Conservation (phyloP, 495 filamentous ascomycete species). For the Rusavskia elegans region DNA sequence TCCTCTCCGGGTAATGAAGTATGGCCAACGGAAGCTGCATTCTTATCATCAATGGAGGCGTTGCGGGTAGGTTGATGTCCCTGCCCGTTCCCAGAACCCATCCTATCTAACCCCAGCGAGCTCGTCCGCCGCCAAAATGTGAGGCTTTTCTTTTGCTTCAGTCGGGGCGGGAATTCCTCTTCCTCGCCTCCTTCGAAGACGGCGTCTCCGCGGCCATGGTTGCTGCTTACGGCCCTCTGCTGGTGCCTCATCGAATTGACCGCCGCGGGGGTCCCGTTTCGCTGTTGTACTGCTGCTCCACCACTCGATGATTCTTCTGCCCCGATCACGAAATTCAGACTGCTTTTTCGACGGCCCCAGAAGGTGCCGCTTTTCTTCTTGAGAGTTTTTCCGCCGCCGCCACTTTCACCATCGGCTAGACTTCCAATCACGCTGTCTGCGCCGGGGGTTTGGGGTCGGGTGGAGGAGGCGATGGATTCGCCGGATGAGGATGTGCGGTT, state of each 20-base stretch:
- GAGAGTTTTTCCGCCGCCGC: background rate
- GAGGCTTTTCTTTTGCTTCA: constrained; percentile 3
- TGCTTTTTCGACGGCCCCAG: constrained; percentile 1
- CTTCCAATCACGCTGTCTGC: constrained; percentile 17
- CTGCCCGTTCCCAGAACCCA: background rate
- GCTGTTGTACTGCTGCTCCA: background rate
- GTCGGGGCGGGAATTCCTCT: background rate
- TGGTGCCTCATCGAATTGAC: background rate
- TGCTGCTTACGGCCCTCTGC: background rate
- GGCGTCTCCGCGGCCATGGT: too few relatives aligned
- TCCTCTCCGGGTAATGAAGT: background rate
- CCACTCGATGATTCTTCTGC: background rate
- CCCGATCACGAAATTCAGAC: background rate
- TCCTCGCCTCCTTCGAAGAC: background rate
- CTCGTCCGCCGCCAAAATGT: constrained; percentile 12
- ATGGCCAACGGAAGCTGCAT: background rate
- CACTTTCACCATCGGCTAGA: background rate
- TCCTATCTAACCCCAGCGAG: constrained; percentile 7
- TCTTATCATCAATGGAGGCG: background rate
- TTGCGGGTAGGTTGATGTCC: background rate
- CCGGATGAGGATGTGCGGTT: background rate
- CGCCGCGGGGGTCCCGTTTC: background rate
- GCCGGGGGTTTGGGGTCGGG: constrained; percentile 17
- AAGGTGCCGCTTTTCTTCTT: constrained; percentile 4
- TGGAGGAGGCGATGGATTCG: background rate